Evolutionary conservation across 1,139 yeast genomes (phyloP).

Genomic region (Protomyces gravidus): DNA sequence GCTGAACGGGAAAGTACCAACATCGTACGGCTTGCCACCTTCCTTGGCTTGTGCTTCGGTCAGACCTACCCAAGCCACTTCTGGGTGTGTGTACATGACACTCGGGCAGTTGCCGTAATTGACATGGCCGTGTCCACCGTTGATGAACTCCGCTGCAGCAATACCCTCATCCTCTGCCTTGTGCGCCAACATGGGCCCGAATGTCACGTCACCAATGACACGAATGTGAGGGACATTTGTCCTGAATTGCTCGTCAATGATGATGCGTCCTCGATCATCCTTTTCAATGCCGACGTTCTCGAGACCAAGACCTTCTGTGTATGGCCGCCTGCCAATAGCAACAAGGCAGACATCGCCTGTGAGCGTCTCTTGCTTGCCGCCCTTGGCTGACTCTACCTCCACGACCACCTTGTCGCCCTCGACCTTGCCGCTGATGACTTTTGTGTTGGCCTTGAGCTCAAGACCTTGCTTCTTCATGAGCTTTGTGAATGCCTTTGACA

Average conservation of each 20-base stretch:
- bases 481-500: constrained; percentile 83
- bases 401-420: constrained; percentile 83
- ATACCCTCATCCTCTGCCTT: constrained; percentile 99
- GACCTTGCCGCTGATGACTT: constrained; percentile 80
- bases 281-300: constrained; percentile 85
- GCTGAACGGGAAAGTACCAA: constrained; percentile 96
- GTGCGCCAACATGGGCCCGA: constrained; percentile 99
- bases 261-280: constrained; percentile 87
- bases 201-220: constrained; percentile 96
- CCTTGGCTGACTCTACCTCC: constrained; percentile 84
- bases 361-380: constrained; percentile 70
- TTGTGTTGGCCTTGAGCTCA: constrained; percentile 86
- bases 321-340: constrained; percentile 99
- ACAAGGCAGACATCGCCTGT: constrained; percentile 92
- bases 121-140: constrained; percentile 93
- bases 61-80: constrained; percentile 98
- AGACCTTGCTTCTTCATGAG: constrained; percentile 90
- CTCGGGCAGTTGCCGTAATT: constrained; percentile 97
- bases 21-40: constrained; percentile 84
- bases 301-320: constrained; percentile 80
- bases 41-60: constrained; percentile 93
- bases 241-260: constrained; percentile 89
- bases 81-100: constrained; percentile 98
- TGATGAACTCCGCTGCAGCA: constrained; percentile 94
- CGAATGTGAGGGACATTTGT: constrained; percentile 90